phyloP scores from a whole-genome alignment of 208 protist genomes.

The Acanthamoeba culbertsoni region DNA sequence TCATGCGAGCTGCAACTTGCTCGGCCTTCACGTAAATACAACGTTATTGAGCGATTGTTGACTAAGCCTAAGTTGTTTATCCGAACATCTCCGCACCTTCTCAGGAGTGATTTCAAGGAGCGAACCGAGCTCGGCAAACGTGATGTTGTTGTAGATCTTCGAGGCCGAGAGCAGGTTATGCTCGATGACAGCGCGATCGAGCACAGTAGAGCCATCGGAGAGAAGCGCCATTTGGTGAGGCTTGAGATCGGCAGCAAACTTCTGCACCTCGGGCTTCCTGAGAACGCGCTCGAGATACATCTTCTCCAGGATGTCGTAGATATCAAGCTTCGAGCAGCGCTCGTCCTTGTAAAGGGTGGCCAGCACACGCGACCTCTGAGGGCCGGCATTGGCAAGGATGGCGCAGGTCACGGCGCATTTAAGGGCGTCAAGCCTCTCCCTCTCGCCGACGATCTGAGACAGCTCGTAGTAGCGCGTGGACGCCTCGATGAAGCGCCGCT shows the following conservation, averaged over 20 bases:
- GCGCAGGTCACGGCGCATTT: conserved; percentile 86
- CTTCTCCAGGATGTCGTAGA: conserved; percentile 85
- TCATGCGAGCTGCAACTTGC: conserved; percentile 89
- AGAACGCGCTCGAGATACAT: conserved; percentile 83
- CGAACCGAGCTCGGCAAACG: conserved; percentile 87
- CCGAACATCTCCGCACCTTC: not conserved
- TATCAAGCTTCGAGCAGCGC: conserved; percentile 75
- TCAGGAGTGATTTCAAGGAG: conserved; percentile 85
- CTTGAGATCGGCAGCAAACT: conserved; percentile 71
- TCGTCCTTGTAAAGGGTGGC: conserved; percentile 88
- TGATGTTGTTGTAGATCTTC: conserved; percentile 93
- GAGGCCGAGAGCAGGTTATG: conserved; percentile 91
- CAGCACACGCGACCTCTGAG: conserved; percentile 87
- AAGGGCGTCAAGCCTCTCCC: conserved; percentile 77
- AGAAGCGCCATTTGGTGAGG: conserved; percentile 75
- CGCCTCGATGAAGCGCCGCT: conserved; percentile 90
- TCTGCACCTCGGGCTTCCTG: conserved; percentile 65
- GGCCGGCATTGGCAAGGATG: conserved; percentile 89
- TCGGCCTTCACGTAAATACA: conserved; percentile 79
- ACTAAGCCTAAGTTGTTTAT: not conserved
- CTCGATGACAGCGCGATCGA: conserved; percentile 86
- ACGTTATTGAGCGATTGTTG: not conserved
- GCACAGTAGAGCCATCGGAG: conserved; percentile 75
- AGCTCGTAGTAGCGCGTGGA: conserved; percentile 89
- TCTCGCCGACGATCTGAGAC: conserved; percentile 77